phyloP scores from a whole-genome alignment of 2,329 filamentous ascomycete species.

The Microcera coccophila region DNA sequence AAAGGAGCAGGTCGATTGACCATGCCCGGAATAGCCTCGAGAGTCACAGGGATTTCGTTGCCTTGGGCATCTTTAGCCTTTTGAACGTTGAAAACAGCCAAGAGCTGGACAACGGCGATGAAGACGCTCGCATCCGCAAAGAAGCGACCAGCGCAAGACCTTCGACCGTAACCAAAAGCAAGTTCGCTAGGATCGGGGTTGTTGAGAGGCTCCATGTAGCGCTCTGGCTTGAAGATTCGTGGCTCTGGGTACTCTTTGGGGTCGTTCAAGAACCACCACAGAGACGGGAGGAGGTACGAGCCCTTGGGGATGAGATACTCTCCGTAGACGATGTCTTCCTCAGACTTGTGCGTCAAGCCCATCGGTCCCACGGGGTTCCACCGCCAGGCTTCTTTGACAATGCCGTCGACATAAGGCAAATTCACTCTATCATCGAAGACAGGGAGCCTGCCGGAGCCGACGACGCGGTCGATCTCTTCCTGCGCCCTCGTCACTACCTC shows the following conservation, averaged over 20 bases:
- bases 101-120: slow-evolving; percentile 35
- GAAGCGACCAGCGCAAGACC: slow-evolving; percentile 34
- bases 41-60: slow-evolving; percentile 14
- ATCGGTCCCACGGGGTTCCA: slow-evolving; percentile 34
- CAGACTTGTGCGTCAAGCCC: slow-evolving; percentile 37
- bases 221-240: slow-evolving; percentile 30
- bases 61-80: slow-evolving; percentile 19
- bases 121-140: slow-evolving; percentile 32
- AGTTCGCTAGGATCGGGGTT: slow-evolving; percentile 29
- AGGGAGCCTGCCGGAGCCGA: slow-evolving; percentile 29
- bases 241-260: slow-evolving; percentile 57
- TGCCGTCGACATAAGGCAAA: slow-evolving; percentile 30
- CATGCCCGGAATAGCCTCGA: slow-evolving; percentile 15
- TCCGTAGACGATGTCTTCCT: slow-evolving; percentile 24
- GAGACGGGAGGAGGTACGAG: slow-evolving; percentile 19
- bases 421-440: slow-evolving; percentile 23
- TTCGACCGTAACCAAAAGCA: slow-evolving; percentile 35
- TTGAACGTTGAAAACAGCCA: slow-evolving; percentile 44
- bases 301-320: slow-evolving; percentile 30
- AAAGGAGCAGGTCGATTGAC: slow-evolving; percentile 16
- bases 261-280: slow-evolving; percentile 48
- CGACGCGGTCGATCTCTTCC: slow-evolving; percentile 27
- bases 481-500: slow-evolving; percentile 22
- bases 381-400: slow-evolving; percentile 30
- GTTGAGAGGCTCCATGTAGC: slow-evolving; percentile 29